These are phyloP conservation scores for Crucihimalaya himalaica DNA, from an alignment of 345 rosid species.

Conservation along the genomic window DNA sequence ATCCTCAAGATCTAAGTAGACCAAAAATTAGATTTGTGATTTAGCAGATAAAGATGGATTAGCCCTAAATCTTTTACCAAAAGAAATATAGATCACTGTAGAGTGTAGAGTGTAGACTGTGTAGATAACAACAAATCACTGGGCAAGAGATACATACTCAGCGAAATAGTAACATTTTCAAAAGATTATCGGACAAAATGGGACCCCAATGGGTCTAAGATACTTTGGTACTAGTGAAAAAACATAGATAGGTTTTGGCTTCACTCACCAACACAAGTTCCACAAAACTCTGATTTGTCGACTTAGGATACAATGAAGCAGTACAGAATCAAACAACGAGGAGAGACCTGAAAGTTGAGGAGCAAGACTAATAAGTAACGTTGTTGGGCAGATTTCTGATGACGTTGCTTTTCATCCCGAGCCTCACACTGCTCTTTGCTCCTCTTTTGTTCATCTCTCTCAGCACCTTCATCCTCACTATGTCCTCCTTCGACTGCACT, in stretches of 20 bases:
- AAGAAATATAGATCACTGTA: too few relatives aligned
- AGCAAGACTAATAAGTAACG: constrained; percentile 56
- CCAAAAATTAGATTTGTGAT: too few relatives aligned
- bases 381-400: constrained; percentile 83
- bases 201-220: background rate
- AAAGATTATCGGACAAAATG: background rate
- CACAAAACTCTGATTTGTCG: background rate
- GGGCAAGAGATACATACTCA: background rate
- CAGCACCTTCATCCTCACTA: constrained; percentile 87
- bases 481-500: constrained; percentile 70
- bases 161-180: background rate
- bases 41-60: too few relatives aligned
- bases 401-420: constrained; percentile 80
- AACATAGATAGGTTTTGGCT: background rate
- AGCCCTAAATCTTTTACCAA: too few relatives aligned
- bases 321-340: background rate
- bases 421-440: constrained; percentile 61
- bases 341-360: background rate
- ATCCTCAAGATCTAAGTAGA: too few relatives aligned
- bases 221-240: background rate
- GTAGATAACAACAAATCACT: background rate
- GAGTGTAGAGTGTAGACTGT: too few relatives aligned
- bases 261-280: background rate
- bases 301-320: background rate
- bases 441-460: constrained; percentile 71